phyloP scores from a whole-genome alignment of 441 rosid genomes.

The Aleurites moluccanus region DNA sequence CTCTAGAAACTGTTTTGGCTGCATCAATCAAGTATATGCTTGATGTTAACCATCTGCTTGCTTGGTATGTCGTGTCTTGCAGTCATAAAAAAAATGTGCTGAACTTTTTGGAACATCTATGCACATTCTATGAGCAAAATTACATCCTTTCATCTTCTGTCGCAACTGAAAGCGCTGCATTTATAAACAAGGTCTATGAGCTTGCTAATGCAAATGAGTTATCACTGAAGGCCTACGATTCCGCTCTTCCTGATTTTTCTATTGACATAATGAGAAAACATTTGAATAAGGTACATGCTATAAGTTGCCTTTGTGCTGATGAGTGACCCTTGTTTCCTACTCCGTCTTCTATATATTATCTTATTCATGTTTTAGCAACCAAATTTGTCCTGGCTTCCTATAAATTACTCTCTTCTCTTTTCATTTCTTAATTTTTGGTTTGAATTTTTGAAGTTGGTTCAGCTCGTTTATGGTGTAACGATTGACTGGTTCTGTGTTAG shows the following conservation, averaged over 20 bases:
- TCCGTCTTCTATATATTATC: constrained; percentile 6
- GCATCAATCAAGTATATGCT: background rate
- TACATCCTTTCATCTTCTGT: constrained; percentile 53
- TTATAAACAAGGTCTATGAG: constrained; percentile 65
- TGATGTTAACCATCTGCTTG: constrained; percentile 21
- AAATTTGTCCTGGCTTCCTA: constrained; percentile 2
- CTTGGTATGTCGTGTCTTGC: constrained; percentile 39
- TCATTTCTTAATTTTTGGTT: background rate
- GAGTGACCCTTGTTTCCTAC: background rate
- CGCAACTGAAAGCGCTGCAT: constrained; percentile 45
- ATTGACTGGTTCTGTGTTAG: constrained; percentile 13
- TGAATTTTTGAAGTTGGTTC: background rate
- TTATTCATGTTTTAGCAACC: background rate
- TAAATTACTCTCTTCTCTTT: background rate
- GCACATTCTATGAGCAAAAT: constrained; percentile 69
- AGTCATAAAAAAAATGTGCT: constrained; percentile 76
- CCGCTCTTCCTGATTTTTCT: constrained; percentile 51
- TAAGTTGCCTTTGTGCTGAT: constrained; percentile 12
- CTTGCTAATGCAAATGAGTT: constrained; percentile 74
- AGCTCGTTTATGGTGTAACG: background rate
- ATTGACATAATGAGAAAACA: constrained; percentile 43
- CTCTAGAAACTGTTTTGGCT: background rate
- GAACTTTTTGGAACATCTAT: constrained; percentile 73
- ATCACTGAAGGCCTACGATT: constrained; percentile 56
- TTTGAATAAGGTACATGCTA: constrained; percentile 59